phyloP scores from a whole-genome alignment of 768 basidiomycete species.

The Naganishia vishniacii region DNA sequence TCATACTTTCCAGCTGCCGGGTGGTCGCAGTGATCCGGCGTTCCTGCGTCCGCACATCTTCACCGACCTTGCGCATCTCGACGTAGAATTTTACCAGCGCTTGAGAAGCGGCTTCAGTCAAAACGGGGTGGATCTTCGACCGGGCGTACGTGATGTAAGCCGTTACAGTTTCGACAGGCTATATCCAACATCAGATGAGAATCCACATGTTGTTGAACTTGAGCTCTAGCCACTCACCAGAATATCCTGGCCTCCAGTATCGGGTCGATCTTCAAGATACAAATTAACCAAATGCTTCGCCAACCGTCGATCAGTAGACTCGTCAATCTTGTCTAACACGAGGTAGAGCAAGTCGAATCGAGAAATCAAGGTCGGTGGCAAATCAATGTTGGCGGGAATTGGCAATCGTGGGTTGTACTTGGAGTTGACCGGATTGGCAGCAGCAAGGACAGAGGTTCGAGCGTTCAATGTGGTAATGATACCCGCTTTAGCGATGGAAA shows the following conservation, averaged over 20 bases:
- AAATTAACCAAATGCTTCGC: conserved; percentile 89
- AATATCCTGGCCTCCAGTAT: conserved; percentile 62
- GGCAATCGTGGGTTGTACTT: conserved; percentile 89
- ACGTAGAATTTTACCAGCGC: conserved; percentile 87
- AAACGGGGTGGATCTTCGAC: conserved; percentile 72
- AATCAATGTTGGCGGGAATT: conserved; percentile 90
- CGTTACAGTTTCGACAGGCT: conserved; percentile 85
- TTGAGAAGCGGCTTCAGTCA: conserved; percentile 75
- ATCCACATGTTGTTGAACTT: neutral
- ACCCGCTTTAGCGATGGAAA: conserved; percentile 97
- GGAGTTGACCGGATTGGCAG: conserved; percentile 93
- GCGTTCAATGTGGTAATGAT: conserved; percentile 98
- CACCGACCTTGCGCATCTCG: conserved; percentile 82
- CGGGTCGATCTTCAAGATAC: conserved; percentile 85
- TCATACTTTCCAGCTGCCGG: conserved; percentile 93
- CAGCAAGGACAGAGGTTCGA: conserved; percentile 92
- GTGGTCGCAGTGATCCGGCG: conserved; percentile 97
- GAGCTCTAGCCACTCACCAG: conserved; percentile 56
- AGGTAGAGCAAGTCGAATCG: conserved; percentile 95
- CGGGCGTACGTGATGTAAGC: conserved; percentile 93
- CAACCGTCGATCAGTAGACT: conserved; percentile 71
- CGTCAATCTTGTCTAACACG: conserved; percentile 90
- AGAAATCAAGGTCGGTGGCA: conserved; percentile 95
- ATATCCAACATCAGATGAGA: neutral
- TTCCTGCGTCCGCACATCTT: conserved; percentile 78